Evolutionary conservation across 1,284 basidiomycete genomes (phyloP), one percentile per base, ranked within the genome.

Genomic region (Trametes polyzona): DNA sequence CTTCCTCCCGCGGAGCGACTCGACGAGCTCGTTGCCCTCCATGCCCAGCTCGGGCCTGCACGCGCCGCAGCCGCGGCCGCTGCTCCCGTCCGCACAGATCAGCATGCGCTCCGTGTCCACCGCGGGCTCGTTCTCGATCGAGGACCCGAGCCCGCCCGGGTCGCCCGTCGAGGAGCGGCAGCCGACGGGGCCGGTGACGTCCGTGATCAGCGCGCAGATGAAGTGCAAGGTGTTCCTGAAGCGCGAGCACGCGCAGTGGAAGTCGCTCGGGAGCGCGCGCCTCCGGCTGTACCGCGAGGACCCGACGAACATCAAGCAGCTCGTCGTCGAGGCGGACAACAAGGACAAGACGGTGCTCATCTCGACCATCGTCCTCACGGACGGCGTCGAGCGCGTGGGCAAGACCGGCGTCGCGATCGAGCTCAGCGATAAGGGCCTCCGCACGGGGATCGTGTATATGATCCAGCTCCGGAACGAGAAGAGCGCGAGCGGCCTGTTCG

Each of bases 401-500:
- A 97, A 96, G 76, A 98, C 96, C 5, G 97, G 97, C 21, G 89
- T 99, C 27, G 97, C 97, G 32, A 90, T 99, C 57, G 96, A 99
- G 75, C 76, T 99, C 55, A 96, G 93, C 69, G 93, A 97, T 73
- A 80, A 86, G 49, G 96, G 96, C 7, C 74, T 84, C 52, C 84
- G 95, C 55, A 97, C 96, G n/a, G 97, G 97, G 11, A 89, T 98
- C 69, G 81, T 99, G 55, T 98, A 99, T 71, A 98, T 99, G 96
- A 87, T 99, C 52, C 95, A 97, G 74, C 75, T 96, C 40, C 83
- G 92, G 64, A 96, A 92, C 72, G 97, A 99, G 74, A 84, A 83
- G 53, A 87, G 88, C 12, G 95, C 96, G 8, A 83, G 81, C 16
- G 93, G 90, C 2, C 73, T 99, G 52, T 98, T 95, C 71, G 89